phyloP scores from a whole-genome alignment of 371 early-diverging fungal genomes.

The Phascolomyces articulosus region DNA sequence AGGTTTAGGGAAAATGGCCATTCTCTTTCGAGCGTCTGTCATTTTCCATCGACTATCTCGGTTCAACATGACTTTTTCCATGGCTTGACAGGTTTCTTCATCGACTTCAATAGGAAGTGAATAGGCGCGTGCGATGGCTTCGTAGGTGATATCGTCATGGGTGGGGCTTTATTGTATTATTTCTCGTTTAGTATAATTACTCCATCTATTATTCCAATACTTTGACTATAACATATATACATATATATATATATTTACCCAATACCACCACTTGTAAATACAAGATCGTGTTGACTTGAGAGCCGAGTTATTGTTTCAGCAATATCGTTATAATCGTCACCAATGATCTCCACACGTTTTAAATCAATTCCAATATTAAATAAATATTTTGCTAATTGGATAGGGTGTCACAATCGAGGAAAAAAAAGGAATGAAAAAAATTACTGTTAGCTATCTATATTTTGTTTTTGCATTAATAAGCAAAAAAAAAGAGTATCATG shows the following conservation, averaged over 20 bases:
- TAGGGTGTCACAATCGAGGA: too few species aligned
- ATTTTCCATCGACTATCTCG: conserved; percentile 31
- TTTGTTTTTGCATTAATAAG: too few species aligned
- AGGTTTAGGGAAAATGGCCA: conserved; percentile 67
- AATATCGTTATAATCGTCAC: conserved; percentile 60
- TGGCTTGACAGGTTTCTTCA: conserved; percentile 56
- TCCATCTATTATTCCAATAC: background rate
- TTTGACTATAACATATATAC: background rate
- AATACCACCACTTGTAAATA: conserved; percentile 78
- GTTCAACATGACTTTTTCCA: conserved; percentile 38
- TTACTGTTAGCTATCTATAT: too few species aligned
- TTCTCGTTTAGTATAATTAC: background rate
- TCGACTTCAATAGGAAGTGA: conserved; percentile 52
- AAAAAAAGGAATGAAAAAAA: too few species aligned
- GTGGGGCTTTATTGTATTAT: conserved; percentile 52
- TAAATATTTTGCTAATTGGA: conserved; percentile 36
- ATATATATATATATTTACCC: conserved; percentile 28
- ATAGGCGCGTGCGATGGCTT: conserved; percentile 68
- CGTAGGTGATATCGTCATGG: conserved; percentile 74
- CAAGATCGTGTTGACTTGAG: conserved; percentile 56
- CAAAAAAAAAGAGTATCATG: background rate
- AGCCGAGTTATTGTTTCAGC: conserved; percentile 53
- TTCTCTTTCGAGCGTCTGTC: conserved; percentile 61
- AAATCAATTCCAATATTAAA: conserved; percentile 67
- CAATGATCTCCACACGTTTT: conserved; percentile 62